Percentiles rank a stretch among this genome's conserved stretches.
phyloP scores from a whole-genome alignment of 164 flowering plant genomes.

The Magnolia changhungtana region DNA sequence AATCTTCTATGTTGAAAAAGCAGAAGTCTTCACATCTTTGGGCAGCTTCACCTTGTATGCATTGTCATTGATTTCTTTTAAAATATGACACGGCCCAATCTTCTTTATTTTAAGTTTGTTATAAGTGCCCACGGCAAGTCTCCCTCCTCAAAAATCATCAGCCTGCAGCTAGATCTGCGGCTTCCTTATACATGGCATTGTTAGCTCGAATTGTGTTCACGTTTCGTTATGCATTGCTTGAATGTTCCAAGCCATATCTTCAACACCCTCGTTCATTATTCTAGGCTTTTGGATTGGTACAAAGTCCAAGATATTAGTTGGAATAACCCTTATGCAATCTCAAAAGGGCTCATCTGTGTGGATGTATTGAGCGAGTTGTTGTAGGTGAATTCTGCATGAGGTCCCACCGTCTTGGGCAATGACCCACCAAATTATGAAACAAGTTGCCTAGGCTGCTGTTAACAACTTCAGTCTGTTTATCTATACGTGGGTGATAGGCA shows the following conservation, averaged over 20 bases:
- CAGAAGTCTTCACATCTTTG: background rate
- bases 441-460: background rate
- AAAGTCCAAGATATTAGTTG: background rate
- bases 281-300: too few species aligned
- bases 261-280: background rate
- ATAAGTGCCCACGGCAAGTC: background rate
- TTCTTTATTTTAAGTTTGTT: background rate
- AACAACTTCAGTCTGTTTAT: background rate
- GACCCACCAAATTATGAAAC: background rate
- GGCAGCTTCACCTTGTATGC: background rate
- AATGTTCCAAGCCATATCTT: background rate
- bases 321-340: background rate
- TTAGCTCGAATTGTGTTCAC: background rate
- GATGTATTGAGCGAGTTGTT: background rate
- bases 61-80: slow-evolving; percentile 3
- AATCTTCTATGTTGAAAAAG: background rate
- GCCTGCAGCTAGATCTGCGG: too few species aligned
- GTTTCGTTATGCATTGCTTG: background rate
- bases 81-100: background rate
- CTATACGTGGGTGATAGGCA: slow-evolving; percentile 2
- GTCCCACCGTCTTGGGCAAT: background rate
- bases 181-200: background rate
- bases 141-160: background rate
- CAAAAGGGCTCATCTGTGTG: background rate
- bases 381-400: background rate